phyloP scores from a whole-genome alignment of 1,284 basidiomycete species.

The Tetrapyrgos nigripes region DNA sequence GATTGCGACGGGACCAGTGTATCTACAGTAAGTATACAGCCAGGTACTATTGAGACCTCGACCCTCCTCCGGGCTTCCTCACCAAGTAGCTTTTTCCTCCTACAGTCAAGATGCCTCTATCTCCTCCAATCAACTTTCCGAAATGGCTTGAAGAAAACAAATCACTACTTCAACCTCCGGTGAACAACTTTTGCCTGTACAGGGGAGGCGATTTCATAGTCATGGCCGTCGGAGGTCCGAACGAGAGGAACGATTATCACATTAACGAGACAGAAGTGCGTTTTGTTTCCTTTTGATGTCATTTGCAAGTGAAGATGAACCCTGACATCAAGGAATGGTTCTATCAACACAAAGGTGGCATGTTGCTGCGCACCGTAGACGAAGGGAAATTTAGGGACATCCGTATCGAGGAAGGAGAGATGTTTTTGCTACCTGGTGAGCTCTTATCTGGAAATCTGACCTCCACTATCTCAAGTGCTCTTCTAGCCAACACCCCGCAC shows the following conservation, averaged over 20 bases:
- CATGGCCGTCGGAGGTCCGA: conserved; percentile 94
- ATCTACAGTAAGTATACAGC: too few species aligned
- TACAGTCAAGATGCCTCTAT: conserved; percentile 57
- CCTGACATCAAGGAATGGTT: conserved; percentile 85
- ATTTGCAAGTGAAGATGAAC: not conserved
- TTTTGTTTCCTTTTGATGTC: not conserved
- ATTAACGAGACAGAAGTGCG: conserved; percentile 88
- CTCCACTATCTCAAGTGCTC: not conserved
- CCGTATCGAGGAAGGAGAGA: conserved; percentile 91
- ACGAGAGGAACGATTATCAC: conserved; percentile 92
- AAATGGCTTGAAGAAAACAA: conserved; percentile 86
- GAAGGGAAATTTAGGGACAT: conserved; percentile 90
- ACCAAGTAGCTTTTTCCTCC: not conserved
- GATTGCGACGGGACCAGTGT: too few species aligned
- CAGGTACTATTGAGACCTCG: too few species aligned
- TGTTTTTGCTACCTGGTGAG: conserved; percentile 93
- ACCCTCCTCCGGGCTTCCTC: too few species aligned
- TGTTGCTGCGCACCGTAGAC: conserved; percentile 89
- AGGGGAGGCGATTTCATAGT: conserved; percentile 85
- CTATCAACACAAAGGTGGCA: conserved; percentile 92
- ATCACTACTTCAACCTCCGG: conserved; percentile 85
- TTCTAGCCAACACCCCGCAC: conserved; percentile 89
- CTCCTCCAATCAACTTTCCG: conserved; percentile 81
- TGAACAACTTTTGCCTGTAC: conserved; percentile 92
- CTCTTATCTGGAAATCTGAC: conserved; percentile 1